phyloP scores from a whole-genome alignment of 352 stramenopile species.

The Globisporangium middletonii region DNA sequence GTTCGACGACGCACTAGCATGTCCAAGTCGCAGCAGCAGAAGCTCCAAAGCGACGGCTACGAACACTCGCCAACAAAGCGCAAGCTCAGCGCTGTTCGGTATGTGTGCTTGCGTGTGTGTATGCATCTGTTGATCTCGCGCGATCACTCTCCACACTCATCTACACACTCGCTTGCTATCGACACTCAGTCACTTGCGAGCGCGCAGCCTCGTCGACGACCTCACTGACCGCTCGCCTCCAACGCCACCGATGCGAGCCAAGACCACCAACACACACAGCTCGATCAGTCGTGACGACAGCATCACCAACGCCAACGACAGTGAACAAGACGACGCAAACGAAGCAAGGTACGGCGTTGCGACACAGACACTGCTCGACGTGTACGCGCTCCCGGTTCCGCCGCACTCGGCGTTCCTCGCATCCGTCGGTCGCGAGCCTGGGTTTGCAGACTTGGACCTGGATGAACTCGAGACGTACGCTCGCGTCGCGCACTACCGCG shows the following conservation, averaged over 20 bases:
- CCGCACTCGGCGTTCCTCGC: slow-evolving; percentile 16
- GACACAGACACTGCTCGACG: slow-evolving; percentile 24
- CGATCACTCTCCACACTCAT: not conserved
- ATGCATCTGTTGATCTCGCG: too few species aligned
- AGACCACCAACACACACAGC: not conserved
- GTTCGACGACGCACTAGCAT: not conserved
- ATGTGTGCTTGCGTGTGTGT: not conserved
- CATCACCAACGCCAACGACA: not conserved
- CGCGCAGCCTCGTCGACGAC: slow-evolving; percentile 15
- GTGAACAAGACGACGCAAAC: not conserved
- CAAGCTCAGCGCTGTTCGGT: slow-evolving; percentile 23
- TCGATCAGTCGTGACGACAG: not conserved
- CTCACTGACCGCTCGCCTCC: not conserved
- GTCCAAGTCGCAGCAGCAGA: not conserved
- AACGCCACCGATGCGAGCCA: not conserved
- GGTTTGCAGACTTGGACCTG: slow-evolving; percentile 42
- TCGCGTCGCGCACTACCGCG: slow-evolving; percentile 54
- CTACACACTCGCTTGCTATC: not conserved
- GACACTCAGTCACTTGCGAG: slow-evolving; percentile 12
- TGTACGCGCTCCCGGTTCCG: slow-evolving; percentile 32
- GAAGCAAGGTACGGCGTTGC: not conserved
- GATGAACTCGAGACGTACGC: slow-evolving; percentile 41
- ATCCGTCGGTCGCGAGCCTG: slow-evolving; percentile 17
- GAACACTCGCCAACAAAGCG: slow-evolving; percentile 24
- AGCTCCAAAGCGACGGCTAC: not conserved